phyloP scores from a whole-genome alignment of 192 early-diverging fungal genomes.

The Linnemannia hyalina region DNA sequence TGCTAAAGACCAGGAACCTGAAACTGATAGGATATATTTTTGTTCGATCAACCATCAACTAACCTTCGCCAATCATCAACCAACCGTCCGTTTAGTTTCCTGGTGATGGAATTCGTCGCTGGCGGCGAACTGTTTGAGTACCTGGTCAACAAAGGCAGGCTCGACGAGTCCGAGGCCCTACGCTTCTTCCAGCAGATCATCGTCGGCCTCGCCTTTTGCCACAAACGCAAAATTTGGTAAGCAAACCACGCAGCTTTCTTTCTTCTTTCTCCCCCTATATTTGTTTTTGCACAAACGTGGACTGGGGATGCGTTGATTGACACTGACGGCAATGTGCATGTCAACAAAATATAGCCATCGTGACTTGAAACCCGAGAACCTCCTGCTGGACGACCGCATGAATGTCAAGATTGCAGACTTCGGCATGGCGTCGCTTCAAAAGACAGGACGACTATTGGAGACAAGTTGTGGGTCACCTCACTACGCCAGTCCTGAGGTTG shows the following conservation, averaged over 20 bases:
- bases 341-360: constrained; percentile 60
- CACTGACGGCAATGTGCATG: background rate
- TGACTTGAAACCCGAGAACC: constrained; percentile 77
- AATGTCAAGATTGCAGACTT: constrained; percentile 79
- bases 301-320: background rate
- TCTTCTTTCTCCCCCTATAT: background rate
- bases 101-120: constrained; percentile 78
- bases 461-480: constrained; percentile 81
- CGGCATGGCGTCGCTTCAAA: constrained; percentile 69
- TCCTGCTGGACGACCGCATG: constrained; percentile 55
- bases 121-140: constrained; percentile 86
- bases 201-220: constrained; percentile 72
- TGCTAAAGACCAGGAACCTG: background rate
- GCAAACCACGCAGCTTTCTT: background rate
- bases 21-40: background rate
- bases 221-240: constrained; percentile 68
- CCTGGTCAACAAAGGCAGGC: constrained; percentile 64
- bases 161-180: constrained; percentile 61
- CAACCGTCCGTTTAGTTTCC: constrained; percentile 20
- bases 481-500: constrained; percentile 81
- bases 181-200: constrained; percentile 70
- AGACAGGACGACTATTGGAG: constrained; percentile 58
- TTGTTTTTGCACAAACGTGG: background rate
- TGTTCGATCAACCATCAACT: background rate
- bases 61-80: background rate